Percentiles rank a stretch among this genome's conserved stretches.
Evolutionary conservation across 2,329 filamentous ascomycete species (phyloP).

Genomic region (Scedosporium boydii): DNA sequence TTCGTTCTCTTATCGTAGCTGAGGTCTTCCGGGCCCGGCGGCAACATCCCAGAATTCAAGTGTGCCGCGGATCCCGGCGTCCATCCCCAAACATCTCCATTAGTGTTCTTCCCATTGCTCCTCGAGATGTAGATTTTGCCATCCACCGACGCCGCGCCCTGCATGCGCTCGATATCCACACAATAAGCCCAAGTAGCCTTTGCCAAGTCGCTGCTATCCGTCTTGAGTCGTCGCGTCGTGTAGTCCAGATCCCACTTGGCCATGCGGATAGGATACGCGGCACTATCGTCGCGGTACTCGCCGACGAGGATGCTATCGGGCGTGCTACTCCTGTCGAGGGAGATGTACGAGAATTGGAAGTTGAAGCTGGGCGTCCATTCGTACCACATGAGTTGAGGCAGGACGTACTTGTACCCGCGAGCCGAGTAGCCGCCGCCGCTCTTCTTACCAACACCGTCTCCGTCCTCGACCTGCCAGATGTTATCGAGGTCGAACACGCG

Average conservation of each 20-base stretch:
- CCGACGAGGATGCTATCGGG: slow-evolving; percentile 22
- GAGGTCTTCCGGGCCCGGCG: slow-evolving; percentile 21
- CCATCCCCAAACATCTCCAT: slow-evolving; percentile 23
- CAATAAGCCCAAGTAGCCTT: slow-evolving; percentile 21
- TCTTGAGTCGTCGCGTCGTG: slow-evolving; percentile 16
- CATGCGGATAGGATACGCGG: slow-evolving; percentile 16
- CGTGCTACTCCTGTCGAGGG: slow-evolving; percentile 23
- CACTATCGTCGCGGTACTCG: slow-evolving; percentile 19
- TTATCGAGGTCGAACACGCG: slow-evolving; percentile 26
- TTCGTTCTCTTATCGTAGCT: slow-evolving; percentile 19
- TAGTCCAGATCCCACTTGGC: slow-evolving; percentile 21
- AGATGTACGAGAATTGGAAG: slow-evolving; percentile 23
- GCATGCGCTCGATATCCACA: slow-evolving; percentile 20
- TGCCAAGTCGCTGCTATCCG: slow-evolving; percentile 10
- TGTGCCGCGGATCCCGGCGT: slow-evolving; percentile 16
- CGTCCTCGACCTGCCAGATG: slow-evolving; percentile 22
- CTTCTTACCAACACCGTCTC: slow-evolving; percentile 21
- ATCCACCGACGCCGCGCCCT: slow-evolving; percentile 21
- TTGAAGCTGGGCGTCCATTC: slow-evolving; percentile 16
- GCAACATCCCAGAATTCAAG: slow-evolving; percentile 14
- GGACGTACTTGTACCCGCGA: slow-evolving; percentile 21
- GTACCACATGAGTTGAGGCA: slow-evolving; percentile 22
- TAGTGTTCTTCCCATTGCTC: slow-evolving; percentile 17
- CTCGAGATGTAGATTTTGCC: slow-evolving; percentile 22
- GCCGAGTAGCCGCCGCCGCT: slow-evolving; percentile 19